phyloP scores from a whole-genome alignment of 345 rosid genomes.

The Camelina hispida region DNA sequence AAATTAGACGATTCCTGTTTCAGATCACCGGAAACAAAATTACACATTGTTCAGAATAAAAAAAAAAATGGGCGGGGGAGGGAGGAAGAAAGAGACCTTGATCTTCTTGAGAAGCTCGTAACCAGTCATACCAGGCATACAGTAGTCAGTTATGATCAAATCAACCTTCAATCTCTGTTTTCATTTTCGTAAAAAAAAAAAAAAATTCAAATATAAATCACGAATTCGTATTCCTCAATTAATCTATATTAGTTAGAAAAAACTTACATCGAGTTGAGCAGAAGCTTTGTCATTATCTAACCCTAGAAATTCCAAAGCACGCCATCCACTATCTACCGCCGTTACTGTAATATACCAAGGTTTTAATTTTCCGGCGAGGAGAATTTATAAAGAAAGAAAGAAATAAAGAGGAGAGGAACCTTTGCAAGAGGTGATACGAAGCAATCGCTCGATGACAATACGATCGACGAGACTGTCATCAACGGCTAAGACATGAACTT shows the following conservation, averaged over 20 bases:
- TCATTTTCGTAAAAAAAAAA: no score
- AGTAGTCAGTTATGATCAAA: constrained; percentile 91
- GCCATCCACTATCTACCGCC: constrained; percentile 83
- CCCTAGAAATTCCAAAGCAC: constrained; percentile 87
- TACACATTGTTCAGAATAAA: not conserved
- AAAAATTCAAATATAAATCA: not conserved
- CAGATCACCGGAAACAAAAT: not conserved
- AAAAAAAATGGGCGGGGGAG: not conserved
- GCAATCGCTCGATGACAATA: constrained; percentile 83
- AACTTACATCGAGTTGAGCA: constrained; percentile 54
- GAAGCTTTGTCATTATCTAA: constrained; percentile 63
- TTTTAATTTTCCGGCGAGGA: not conserved
- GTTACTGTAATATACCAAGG: no score
- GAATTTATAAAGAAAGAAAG: not conserved
- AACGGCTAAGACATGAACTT: constrained; percentile 89
- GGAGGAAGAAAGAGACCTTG: constrained; percentile 53
- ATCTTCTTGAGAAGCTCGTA: constrained; percentile 93
- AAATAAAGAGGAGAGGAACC: constrained; percentile 45
- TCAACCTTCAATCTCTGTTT: constrained; percentile 80
- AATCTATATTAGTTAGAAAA: not conserved
- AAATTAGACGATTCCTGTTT: constrained; percentile 79
- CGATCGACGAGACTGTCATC: constrained; percentile 92
- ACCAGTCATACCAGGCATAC: constrained; percentile 99
- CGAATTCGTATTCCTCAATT: not conserved
- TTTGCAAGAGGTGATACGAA: constrained; percentile 76